Evolutionary conservation across 768 basidiomycete species (phyloP), one percentile per base, ranked within the genome.

Genomic region (Clitopilus passeckerianus): DNA sequence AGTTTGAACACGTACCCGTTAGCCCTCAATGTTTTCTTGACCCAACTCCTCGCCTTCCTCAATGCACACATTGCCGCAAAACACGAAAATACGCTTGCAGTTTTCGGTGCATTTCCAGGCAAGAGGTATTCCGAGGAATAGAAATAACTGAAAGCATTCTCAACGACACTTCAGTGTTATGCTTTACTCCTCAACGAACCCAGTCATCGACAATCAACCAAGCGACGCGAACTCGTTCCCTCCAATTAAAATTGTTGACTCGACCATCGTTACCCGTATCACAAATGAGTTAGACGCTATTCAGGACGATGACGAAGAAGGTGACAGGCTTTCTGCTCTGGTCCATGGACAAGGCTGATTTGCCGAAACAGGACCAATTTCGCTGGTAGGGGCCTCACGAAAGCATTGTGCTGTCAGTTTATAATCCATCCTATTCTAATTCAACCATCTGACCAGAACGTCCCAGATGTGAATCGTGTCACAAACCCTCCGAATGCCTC

Each of bases 31-130:
- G 65, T 80, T 1, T 97, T 98, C 69, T 78, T 98, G 52, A 85
- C 91, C 2, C 91, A 94, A 66, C 77, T 97, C 24, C 82, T 98
- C 59, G 88, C 91, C 30, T 96, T 98, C 67, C 77, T 96, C 67
- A 98, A 99, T 68, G 85, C 94, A 2, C 95, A 98, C 74, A 82
- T 98, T 61, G 95, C 95, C 1, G 83, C 86, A 62, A 86, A 89
- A 63, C 89, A 95, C 74, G 95, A 96, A 71, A 99, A 99, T 69
- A 84, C 90, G 4, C 80, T 99, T 37, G 91, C 94, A 6, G 90
- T 98, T 58, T 96, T 93, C 69, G 96, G 86, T 7, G 96, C 95
- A 5, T 79, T 94, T 53, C 91, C 91, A 0, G 86, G 85, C 20
- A 87, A 87, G 72, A 94, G 91, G 93, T 91, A 5, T 27, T 77